A percentile compares a stretch with the other conserved stretches of the same genome.
Conservation (phyloP, 2,329 filamentous ascomycete species). For the Tolypocladium pustulatum region DNA sequence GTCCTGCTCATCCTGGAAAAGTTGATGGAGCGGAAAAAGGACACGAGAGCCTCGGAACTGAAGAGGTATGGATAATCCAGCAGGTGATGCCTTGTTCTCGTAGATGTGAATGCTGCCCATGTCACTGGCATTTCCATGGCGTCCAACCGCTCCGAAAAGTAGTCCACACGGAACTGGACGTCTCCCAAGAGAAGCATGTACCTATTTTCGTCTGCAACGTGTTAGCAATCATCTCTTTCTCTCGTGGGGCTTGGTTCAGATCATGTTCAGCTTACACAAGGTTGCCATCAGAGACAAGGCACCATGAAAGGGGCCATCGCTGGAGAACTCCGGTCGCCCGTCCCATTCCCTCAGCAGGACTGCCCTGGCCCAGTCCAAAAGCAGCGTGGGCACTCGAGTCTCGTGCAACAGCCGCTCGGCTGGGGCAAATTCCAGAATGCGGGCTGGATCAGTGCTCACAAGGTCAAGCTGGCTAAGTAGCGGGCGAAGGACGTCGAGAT, state of each 20-base stretch:
- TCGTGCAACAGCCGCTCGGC: slow-evolving; percentile 45
- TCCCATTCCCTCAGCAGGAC: slow-evolving; percentile 75
- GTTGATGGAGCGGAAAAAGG: slow-evolving; percentile 82
- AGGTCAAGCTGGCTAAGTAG: slow-evolving; percentile 44
- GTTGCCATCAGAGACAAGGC: slow-evolving; percentile 64
- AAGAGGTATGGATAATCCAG: slow-evolving; percentile 78
- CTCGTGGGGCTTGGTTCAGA: not conserved
- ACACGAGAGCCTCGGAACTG: slow-evolving; percentile 58
- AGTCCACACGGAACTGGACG: slow-evolving; percentile 63
- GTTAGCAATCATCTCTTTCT: no score
- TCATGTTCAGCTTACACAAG: slow-evolving; percentile 48
- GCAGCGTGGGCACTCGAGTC: slow-evolving; percentile 42
- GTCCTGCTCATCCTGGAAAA: slow-evolving; percentile 75
- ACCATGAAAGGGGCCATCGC: slow-evolving; percentile 63
- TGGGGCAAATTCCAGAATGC: slow-evolving; percentile 37
- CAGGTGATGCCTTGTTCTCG: slow-evolving; percentile 59
- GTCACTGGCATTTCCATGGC: slow-evolving; percentile 61
- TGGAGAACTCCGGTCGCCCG: slow-evolving; percentile 58
- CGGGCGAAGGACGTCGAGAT: slow-evolving; percentile 34
- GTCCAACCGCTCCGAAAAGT: slow-evolving; percentile 68
- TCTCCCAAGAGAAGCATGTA: slow-evolving; percentile 54
- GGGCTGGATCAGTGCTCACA: slow-evolving; percentile 31
- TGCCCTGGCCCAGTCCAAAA: slow-evolving; percentile 63
- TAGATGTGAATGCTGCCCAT: slow-evolving; percentile 54
- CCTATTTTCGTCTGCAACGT: slow-evolving; percentile 45